Base-by-base conservation (phyloP, 225 moss, liverwort and hornwort genomes). In the Bryum argenteum region DNA sequence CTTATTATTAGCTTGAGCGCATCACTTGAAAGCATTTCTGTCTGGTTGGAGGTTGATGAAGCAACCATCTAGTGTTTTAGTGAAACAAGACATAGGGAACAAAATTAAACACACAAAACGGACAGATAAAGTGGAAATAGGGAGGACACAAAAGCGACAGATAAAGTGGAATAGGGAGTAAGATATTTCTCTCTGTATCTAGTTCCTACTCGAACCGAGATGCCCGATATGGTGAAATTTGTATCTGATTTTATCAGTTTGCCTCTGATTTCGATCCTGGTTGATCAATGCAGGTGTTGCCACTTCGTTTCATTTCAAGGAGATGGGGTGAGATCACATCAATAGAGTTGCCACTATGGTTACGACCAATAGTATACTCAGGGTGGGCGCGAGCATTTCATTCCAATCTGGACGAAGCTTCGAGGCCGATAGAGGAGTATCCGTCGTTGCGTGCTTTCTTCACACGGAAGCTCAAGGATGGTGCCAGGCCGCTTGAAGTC, bases 371-470 rank as follows among this genome's bases (percentile, higher is more conserved):
- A 63, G 84, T 96, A 3, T 96, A 96, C 80, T 78, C 71, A 10
- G 88, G 96, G 6, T 96, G 93, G 96, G 96, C 93, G 20, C 73
- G 96, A 69, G 96, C 96, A 43, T 96, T 93, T 53, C 83, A 88
- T 68, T 89, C 96, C 11, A 83, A 93, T 61, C 66, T 96, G 61
- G 88, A 89, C 4, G 96, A 93, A 77, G 93, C 93, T 17, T 83
- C 91, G 6, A 77, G 79, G 17, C 93, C 96, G 6, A 69, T 90
- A 38, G 89, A 91, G 20, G 96, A 93, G 70, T 96, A 96, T 69
- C 71, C 81, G 3, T 91, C 91, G 14, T 67, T 96, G 63, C 86
- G 87, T 37, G 96, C 93, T 19, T 96, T 96, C 62, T 96, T 96
- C 66, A 93, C 83, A 40, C 85, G 96, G 74, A 80, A 88, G 65